phyloP scores from a whole-genome alignment of 2,329 filamentous ascomycete species.

The Alternaria sp. region DNA sequence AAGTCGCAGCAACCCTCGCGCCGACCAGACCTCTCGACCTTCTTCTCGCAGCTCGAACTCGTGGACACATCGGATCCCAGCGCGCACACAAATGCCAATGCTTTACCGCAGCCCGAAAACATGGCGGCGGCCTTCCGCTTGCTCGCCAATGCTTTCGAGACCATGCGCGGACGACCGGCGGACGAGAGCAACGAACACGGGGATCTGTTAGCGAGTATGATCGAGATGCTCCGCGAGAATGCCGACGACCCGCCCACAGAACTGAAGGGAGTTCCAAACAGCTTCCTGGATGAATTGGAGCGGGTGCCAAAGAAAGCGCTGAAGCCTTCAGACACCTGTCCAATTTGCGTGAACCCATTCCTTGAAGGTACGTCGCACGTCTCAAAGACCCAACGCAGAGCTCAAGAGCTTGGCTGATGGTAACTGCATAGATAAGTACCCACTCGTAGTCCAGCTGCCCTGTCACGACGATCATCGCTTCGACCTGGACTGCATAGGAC shows the following conservation, averaged over 20 bases:
- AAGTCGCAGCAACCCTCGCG: constrained; percentile 52
- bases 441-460: constrained; percentile 67
- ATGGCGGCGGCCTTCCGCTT: constrained; percentile 65
- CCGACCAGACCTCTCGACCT: constrained; percentile 69
- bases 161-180: constrained; percentile 58
- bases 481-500: constrained; percentile 69
- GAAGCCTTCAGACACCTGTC: constrained; percentile 61
- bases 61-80: constrained; percentile 59
- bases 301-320: constrained; percentile 63
- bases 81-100: constrained; percentile 61
- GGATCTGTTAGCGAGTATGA: constrained; percentile 61
- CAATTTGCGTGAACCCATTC: constrained; percentile 67
- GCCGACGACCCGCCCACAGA: constrained; percentile 66
- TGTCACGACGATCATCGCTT: constrained; percentile 68
- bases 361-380: constrained; percentile 57
- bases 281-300: constrained; percentile 66
- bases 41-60: constrained; percentile 68
- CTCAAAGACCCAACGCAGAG: background rate
- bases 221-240: constrained; percentile 60
- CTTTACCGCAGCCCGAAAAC: constrained; percentile 65
- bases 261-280: constrained; percentile 66
- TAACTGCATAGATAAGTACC: constrained; percentile 57
- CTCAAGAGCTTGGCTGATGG: constrained; percentile 24
- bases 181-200: constrained; percentile 35
- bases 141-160: constrained; percentile 66